Evolutionary conservation across 768 basidiomycete species (phyloP).

Genomic region (Trametes meyenii): DNA sequence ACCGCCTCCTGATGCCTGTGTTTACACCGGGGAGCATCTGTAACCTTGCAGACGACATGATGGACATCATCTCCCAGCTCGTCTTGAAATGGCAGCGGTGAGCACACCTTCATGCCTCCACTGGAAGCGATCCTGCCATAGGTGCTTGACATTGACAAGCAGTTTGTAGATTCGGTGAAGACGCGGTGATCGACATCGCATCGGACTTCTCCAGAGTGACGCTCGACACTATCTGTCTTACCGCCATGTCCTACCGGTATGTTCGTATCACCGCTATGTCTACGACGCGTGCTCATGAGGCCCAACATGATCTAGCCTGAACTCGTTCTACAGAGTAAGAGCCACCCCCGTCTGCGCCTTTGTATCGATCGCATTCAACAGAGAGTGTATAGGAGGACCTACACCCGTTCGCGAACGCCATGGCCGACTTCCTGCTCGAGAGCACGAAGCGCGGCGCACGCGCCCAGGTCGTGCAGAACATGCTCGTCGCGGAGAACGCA

Average conservation of each 20-base stretch:
- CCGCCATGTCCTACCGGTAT: constrained; percentile 46
- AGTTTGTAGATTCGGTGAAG: constrained; percentile 43
- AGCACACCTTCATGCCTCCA: neutral
- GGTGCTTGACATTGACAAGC: neutral
- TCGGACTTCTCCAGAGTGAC: constrained; percentile 52
- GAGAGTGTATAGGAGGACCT: constrained; percentile 31
- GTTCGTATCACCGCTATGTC: neutral
- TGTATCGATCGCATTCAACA: neutral
- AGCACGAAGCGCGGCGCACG: constrained; percentile 40
- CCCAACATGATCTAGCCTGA: constrained; percentile 35
- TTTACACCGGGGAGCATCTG: constrained; percentile 45
- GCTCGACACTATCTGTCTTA: constrained; percentile 48
- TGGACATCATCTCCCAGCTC: constrained; percentile 48
- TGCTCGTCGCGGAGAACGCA: constrained; percentile 39
- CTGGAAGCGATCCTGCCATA: neutral
- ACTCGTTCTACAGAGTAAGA: constrained; percentile 48
- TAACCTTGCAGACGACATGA: constrained; percentile 51
- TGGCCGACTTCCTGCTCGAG: constrained; percentile 47
- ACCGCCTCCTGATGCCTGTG: constrained; percentile 45
- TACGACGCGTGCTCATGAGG: neutral
- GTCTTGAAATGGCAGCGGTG: constrained; percentile 48
- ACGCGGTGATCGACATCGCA: constrained; percentile 43
- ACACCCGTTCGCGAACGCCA: constrained; percentile 44
- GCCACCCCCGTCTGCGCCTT: neutral
- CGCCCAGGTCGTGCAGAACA: constrained; percentile 37